Evolutionary conservation across 2,329 filamentous ascomycete species (phyloP).

Genomic region (Aspergillus sp.): DNA sequence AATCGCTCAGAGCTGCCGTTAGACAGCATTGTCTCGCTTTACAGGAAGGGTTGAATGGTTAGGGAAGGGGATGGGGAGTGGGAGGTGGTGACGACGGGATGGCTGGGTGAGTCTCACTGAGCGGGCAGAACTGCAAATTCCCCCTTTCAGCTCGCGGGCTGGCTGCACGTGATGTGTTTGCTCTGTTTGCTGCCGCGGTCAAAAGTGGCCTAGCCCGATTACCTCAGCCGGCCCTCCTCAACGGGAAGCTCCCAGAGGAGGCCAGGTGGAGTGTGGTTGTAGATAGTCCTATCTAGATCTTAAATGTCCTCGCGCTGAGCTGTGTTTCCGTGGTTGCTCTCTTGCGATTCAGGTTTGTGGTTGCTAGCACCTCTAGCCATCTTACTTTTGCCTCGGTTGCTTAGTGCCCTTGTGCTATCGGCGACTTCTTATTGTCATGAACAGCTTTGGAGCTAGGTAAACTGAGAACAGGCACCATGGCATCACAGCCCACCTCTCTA

Average conservation of each 20-base stretch:
- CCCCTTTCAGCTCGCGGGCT: too few species aligned
- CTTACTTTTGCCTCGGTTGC: neutral
- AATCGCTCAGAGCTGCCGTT: slow-evolving; percentile 31
- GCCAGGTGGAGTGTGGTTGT: slow-evolving; percentile 29
- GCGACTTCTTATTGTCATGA: slow-evolving; percentile 23
- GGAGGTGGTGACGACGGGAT: slow-evolving; percentile 20
- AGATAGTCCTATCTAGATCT: slow-evolving; percentile 1
- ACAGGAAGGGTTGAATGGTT: slow-evolving; percentile 29
- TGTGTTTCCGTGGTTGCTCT: neutral
- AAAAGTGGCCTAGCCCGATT: slow-evolving; percentile 14
- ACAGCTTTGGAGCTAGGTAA: slow-evolving; percentile 11
- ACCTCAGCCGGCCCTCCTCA: slow-evolving; percentile 25
- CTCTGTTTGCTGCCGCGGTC: slow-evolving; percentile 19
- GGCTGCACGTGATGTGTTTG: slow-evolving; percentile 24
- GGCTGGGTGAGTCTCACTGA: slow-evolving; percentile 1
- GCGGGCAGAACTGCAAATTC: too few species aligned
- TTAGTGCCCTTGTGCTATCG: neutral
- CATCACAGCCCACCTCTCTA: slow-evolving; percentile 57
- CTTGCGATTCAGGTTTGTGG: neutral
- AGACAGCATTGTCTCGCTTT: slow-evolving; percentile 41
- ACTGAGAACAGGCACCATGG: slow-evolving; percentile 47
- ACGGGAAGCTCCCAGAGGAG: slow-evolving; percentile 22
- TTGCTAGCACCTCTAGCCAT: neutral
- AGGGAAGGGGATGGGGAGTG: slow-evolving; percentile 16
- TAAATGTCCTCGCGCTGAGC: neutral